Conservation (phyloP, 2,329 filamentous ascomycete genomes). For the Penicillium nordicum region DNA sequence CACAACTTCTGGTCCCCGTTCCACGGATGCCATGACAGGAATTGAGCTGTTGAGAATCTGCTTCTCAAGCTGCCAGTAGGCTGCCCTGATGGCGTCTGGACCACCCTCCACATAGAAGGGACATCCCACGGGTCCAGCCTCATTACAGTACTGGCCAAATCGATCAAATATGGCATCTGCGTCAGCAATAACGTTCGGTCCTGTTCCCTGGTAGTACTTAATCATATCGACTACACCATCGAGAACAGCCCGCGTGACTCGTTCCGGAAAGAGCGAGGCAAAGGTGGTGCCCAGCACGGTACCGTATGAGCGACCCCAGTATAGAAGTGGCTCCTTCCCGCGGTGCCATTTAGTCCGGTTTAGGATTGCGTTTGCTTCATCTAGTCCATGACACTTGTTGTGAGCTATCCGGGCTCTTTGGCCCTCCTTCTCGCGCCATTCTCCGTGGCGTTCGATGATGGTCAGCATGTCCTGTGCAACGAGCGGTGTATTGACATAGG, state of each 20-base stretch:
- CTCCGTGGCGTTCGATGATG: conserved; percentile 39
- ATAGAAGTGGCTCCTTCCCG: conserved; percentile 34
- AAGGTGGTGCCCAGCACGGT: conserved; percentile 48
- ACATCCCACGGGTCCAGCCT: conserved; percentile 26
- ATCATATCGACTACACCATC: conserved; percentile 39
- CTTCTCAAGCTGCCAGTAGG: conserved; percentile 25
- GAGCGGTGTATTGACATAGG: conserved; percentile 34
- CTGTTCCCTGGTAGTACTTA: conserved; percentile 31
- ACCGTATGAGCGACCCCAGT: conserved; percentile 47
- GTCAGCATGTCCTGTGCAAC: conserved; percentile 37
- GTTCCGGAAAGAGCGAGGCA: conserved; percentile 45
- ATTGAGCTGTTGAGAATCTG: conserved; percentile 27
- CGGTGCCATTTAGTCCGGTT: conserved; percentile 29
- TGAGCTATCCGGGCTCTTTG: conserved; percentile 18
- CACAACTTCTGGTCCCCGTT: conserved; percentile 34
- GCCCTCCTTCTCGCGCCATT: conserved; percentile 38
- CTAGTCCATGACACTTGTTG: conserved; percentile 16
- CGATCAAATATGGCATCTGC: conserved; percentile 36
- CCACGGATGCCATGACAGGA: conserved; percentile 28
- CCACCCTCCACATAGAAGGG: conserved; percentile 31
- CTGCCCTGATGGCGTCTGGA: conserved; percentile 26
- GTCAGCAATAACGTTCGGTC: conserved; percentile 28
- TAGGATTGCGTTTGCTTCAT: conserved; percentile 21
- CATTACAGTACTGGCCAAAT: conserved; percentile 34
- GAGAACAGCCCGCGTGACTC: conserved; percentile 30